Percentiles rank a stretch among this genome's conserved stretches.
Evolutionary conservation across 192 early-diverging fungal genomes (phyloP).

Genomic region (Coemansia sp.): DNA sequence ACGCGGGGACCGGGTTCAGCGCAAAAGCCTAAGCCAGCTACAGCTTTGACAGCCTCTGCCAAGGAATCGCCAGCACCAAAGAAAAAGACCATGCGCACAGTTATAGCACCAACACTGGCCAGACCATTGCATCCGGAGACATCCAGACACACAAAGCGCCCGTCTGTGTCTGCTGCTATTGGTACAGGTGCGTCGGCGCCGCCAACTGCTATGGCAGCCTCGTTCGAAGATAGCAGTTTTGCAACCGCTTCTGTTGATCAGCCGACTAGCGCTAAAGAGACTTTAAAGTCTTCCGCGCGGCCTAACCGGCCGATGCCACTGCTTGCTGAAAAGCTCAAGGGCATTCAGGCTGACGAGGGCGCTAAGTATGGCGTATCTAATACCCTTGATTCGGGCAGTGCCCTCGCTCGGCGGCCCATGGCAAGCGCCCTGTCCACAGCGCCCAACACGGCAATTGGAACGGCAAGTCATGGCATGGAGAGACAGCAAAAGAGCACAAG

Average conservation of each 20-base stretch:
- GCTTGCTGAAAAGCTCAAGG: neutral
- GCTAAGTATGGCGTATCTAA: neutral
- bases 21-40: neutral
- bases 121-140: constrained; percentile 17
- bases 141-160: constrained; percentile 10
- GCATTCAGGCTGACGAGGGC: neutral
- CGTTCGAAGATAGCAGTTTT: neutral
- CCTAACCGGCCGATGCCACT: constrained; percentile 7
- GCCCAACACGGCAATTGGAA: neutral
- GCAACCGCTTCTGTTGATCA: neutral
- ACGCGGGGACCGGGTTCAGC: neutral
- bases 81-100: constrained; percentile 37
- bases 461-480: neutral
- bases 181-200: neutral
- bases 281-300: neutral
- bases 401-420: neutral
- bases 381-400: neutral
- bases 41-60: neutral
- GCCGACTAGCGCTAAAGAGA: neutral
- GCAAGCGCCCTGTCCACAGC: constrained; percentile 17
- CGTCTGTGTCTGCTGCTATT: neutral
- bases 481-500: neutral
- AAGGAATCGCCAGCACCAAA: constrained; percentile 20
- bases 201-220: constrained; percentile 6
- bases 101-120: constrained; percentile 28